Evolutionary conservation across 768 basidiomycete species (phyloP), one percentile per base, ranked within the genome.

Genomic region (Amanita muscaria): DNA sequence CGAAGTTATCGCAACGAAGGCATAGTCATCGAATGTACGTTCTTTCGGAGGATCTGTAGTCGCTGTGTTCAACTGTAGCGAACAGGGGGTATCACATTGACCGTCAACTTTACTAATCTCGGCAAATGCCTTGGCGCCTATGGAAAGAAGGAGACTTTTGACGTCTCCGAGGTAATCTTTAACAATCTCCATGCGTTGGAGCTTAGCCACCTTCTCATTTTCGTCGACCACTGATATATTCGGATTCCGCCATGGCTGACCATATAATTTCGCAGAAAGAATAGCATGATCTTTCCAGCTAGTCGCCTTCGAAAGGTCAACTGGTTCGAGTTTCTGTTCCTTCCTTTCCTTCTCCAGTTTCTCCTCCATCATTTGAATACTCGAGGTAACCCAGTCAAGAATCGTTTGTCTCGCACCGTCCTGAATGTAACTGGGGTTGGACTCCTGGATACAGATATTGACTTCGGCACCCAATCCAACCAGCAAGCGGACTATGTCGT

Each of bases 241-340:
- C n/a, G n/a, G n/a, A 12, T 10, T 7, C 16, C 21, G 16, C 15
- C 2, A 15, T 16, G 27, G 5, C 14, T 11, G 18, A 2, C 14
- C 14, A 10, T 25, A 21, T 3, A 45, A 1, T 22, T 18, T 10
- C 6, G 9, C 18, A 14, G 36, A 46, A n/a, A n/a, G 44, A 14
- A 5, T n/a, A n/a, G 44, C 36, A 15, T 34, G 34, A 18, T 42
- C 46, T 41, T 42, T 35, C 46, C 38, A 47, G 23, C 23, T 47
- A 7, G 21, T 25, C 22, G 23, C 22, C 31, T 22, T 27, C 16
- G 30, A 36, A 24, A 47, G 36, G 18, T 47, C 33, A 2, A 41
- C 15, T 5, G 24, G 12, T n/a, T 19, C 15, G 14, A 29, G 5
- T 29, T 19, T 18, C n/a, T n/a, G 11, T 18, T 8, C 15, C 5